A percentile compares a stretch with the other conserved stretches of the same genome.
phyloP scores from a whole-genome alignment of 2,329 filamentous ascomycete species.

The Madurella mycetomatis region DNA sequence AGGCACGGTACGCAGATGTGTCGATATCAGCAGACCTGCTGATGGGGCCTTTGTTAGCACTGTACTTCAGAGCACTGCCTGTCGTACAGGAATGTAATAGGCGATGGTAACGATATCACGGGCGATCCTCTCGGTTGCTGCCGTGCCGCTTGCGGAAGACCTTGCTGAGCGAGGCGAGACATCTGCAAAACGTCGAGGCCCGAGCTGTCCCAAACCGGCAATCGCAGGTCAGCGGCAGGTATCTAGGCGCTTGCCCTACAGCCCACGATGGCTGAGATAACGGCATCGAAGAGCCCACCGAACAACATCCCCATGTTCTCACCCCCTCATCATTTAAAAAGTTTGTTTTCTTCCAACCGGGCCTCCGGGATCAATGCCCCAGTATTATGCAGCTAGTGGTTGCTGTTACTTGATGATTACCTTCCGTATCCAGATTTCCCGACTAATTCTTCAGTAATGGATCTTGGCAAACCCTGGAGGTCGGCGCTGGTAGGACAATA shows the following conservation, averaged over 20 bases:
- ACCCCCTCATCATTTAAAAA: not conserved
- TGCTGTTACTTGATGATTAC: constrained; percentile 27
- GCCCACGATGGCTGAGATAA: not conserved
- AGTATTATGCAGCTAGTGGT: constrained; percentile 26
- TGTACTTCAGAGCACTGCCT: constrained; percentile 3
- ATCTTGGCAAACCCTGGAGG: constrained; percentile 18
- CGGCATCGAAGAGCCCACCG: not conserved
- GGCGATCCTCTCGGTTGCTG: constrained; percentile 1
- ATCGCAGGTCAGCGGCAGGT: not conserved
- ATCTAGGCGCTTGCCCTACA: not conserved
- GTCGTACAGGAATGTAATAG: constrained; percentile 15
- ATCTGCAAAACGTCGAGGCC: not conserved
- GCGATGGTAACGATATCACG: not conserved
- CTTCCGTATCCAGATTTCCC: constrained; percentile 19
- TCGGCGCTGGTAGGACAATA: not conserved
- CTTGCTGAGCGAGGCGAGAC: not conserved
- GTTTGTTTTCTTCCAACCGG: not conserved
- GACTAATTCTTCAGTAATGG: constrained; percentile 11
- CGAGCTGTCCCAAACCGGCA: constrained; percentile 10
- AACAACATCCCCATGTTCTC: constrained; percentile 2
- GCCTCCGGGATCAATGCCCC: constrained; percentile 9
- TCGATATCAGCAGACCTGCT: constrained; percentile 8
- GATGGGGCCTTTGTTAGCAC: constrained; percentile 6
- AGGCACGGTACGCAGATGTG: constrained; percentile 8
- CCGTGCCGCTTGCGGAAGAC: constrained; percentile 1